A percentile compares a stretch with the other conserved stretches of the same genome.
These are phyloP conservation scores for Chondrus crispus DNA, from an alignment of 23 red algal species.

Conservation along the genomic window DNA sequence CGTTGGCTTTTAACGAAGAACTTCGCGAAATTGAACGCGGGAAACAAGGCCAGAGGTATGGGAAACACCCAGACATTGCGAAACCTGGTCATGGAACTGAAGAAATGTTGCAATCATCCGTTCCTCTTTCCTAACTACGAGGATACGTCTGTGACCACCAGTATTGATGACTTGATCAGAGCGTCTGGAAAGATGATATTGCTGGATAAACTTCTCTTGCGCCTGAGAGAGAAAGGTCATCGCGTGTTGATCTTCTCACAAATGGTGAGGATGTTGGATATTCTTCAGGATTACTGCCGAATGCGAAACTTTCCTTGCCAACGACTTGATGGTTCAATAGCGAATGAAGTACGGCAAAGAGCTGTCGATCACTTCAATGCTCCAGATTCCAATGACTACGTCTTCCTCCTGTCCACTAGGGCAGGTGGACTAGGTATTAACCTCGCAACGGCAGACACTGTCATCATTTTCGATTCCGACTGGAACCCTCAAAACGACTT, in stretches of 20 bases:
- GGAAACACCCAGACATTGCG: slow-evolving; percentile 67
- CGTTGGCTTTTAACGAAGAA: slow-evolving; percentile 91
- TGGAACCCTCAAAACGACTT: slow-evolving; percentile 98
- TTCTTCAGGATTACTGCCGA: slow-evolving; percentile 91
- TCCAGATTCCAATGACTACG: slow-evolving; percentile 85
- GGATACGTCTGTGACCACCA: slow-evolving; percentile 46
- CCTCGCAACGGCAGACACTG: slow-evolving; percentile 91
- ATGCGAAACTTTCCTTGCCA: slow-evolving; percentile 93
- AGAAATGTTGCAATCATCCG: slow-evolving; percentile 96
- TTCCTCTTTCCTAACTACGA: slow-evolving; percentile 88
- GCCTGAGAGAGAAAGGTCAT: slow-evolving; percentile 79
- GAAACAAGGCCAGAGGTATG: slow-evolving; percentile 46
- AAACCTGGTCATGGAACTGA: slow-evolving; percentile 92
- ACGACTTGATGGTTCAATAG: slow-evolving; percentile 83
- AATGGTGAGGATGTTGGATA: slow-evolving; percentile 97
- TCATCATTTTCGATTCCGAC: slow-evolving; percentile 95
- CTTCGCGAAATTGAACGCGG: slow-evolving; percentile 86
- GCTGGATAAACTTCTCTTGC: slow-evolving; percentile 87
- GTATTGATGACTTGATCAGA: slow-evolving; percentile 64
- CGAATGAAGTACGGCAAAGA: slow-evolving; percentile 74
- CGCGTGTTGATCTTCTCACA: slow-evolving; percentile 97
- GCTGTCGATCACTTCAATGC: slow-evolving; percentile 96
- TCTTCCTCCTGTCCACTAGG: slow-evolving; percentile 85
- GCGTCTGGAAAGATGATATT: slow-evolving; percentile 91
- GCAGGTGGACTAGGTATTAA: slow-evolving; percentile 94